phyloP scores from a whole-genome alignment of 805 yeast genomes.

The Ogataea nonfermentans region DNA sequence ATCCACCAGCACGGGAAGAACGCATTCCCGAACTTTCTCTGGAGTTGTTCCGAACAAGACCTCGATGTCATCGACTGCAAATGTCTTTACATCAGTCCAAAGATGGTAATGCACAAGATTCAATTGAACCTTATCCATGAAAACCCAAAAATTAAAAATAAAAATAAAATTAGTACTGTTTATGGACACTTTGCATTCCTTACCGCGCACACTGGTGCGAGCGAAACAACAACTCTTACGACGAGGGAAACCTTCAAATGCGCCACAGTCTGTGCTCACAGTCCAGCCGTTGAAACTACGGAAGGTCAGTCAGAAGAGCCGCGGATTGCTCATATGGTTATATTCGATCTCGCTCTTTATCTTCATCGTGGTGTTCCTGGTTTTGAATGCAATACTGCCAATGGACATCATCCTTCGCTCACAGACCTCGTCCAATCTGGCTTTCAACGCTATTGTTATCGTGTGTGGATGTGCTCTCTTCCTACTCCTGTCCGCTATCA shows the following conservation, averaged over 20 bases:
- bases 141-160: neutral
- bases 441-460: slow-evolving; percentile 78
- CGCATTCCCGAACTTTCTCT: slow-evolving; percentile 23
- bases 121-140: slow-evolving; percentile 35
- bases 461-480: slow-evolving; percentile 67
- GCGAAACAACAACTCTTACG: slow-evolving; percentile 9
- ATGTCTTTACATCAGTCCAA: slow-evolving; percentile 40
- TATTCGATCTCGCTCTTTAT: slow-evolving; percentile 45
- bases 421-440: slow-evolving; percentile 53
- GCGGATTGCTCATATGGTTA: slow-evolving; percentile 36
- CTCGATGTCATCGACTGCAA: slow-evolving; percentile 10
- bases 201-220: slow-evolving; percentile 11
- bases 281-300: slow-evolving; percentile 13
- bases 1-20: slow-evolving; percentile 37
- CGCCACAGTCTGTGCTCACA: slow-evolving; percentile 13
- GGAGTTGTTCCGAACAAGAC: slow-evolving; percentile 38
- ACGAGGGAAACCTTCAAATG: slow-evolving; percentile 8
- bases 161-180: neutral
- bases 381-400: slow-evolving; percentile 69
- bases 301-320: slow-evolving; percentile 21
- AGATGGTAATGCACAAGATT: slow-evolving; percentile 45
- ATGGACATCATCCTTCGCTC: slow-evolving; percentile 72
- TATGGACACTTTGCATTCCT: slow-evolving; percentile 6
- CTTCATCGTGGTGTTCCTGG: slow-evolving; percentile 44
- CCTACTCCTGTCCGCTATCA: slow-evolving; percentile 45